A percentile compares a stretch with the other conserved stretches of the same genome.
phyloP scores from a whole-genome alignment of 352 stramenopile genomes.

The Phytophthora aleatoria region DNA sequence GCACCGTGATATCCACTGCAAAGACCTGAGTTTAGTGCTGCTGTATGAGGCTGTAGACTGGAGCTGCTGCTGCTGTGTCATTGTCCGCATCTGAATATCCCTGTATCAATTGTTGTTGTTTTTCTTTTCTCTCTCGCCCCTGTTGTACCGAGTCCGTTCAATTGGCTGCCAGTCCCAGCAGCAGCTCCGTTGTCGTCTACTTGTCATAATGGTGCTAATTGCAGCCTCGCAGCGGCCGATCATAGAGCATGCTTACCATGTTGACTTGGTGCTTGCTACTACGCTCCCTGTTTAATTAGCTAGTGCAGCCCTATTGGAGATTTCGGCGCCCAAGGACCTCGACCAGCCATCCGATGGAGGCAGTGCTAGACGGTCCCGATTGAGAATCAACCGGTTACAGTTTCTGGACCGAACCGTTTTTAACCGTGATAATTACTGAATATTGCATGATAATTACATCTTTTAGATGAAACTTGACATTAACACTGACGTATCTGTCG shows the following conservation, averaged over 20 bases:
- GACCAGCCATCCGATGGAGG: constrained; percentile 54
- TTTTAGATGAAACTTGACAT: background rate
- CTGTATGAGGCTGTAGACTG: background rate
- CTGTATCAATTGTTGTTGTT: constrained; percentile 6
- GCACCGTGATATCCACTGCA: constrained; percentile 7
- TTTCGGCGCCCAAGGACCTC: constrained; percentile 31
- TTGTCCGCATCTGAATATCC: constrained; percentile 1
- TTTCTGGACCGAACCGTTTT: background rate
- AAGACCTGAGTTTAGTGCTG: constrained; percentile 6
- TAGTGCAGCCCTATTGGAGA: constrained; percentile 48
- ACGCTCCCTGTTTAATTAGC: constrained; percentile 86
- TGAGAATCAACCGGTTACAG: constrained; percentile 30
- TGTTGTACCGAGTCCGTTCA: background rate
- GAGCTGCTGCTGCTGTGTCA: constrained; percentile 22
- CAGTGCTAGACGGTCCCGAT: constrained; percentile 8
- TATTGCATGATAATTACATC: background rate
- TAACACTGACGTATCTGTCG: background rate
- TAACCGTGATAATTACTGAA: constrained; percentile 1
- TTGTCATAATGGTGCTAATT: constrained; percentile 7
- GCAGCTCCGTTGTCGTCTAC: constrained; percentile 20
- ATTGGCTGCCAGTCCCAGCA: constrained; percentile 8
- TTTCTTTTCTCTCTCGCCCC: background rate
- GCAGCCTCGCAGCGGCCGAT: background rate
- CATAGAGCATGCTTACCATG: constrained; percentile 63
- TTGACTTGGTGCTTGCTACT: constrained; percentile 78